phyloP scores from a whole-genome alignment of 163 green algal genomes.

The Coccomyxa subellipsoidea region DNA sequence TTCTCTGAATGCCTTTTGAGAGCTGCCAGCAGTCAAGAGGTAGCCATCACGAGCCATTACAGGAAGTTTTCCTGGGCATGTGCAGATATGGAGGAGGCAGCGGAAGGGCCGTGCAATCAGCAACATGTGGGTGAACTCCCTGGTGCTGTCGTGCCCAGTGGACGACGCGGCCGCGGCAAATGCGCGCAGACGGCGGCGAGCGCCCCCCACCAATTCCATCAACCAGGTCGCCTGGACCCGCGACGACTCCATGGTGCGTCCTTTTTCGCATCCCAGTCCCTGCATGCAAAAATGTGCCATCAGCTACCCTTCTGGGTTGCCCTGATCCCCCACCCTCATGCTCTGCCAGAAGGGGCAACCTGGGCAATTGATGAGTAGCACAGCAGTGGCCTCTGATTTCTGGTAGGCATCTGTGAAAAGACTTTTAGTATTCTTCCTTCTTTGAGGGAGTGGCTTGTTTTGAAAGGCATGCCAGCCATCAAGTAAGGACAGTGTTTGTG shows the following conservation, averaged over 20 bases:
- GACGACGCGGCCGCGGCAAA: conserved; percentile 28
- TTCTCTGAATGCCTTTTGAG: background rate
- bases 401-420: too few relatives aligned
- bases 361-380: too few relatives aligned
- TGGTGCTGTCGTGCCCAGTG: conserved; percentile 20
- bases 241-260: conserved; percentile 38
- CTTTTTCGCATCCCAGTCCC: background rate
- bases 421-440: too few relatives aligned
- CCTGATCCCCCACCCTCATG: background rate
- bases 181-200: conserved; percentile 26
- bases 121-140: conserved; percentile 14
- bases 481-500: too few relatives aligned
- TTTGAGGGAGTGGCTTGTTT: too few relatives aligned
- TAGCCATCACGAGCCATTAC: too few relatives aligned
- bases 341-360: too few relatives aligned
- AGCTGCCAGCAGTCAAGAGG: too few relatives aligned
- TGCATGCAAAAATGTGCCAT: background rate
- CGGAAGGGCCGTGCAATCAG: conserved; percentile 1
- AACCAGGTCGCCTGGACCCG: conserved; percentile 56
- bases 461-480: too few relatives aligned
- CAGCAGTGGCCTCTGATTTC: too few relatives aligned
- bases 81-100: conserved; percentile 37
- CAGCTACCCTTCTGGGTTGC: background rate
- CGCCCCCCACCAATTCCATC: conserved; percentile 31
- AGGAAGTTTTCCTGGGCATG: background rate